Base-by-base conservation (phyloP, 1,284 basidiomycete species). In the Ceratobasidium sp. region DNA sequence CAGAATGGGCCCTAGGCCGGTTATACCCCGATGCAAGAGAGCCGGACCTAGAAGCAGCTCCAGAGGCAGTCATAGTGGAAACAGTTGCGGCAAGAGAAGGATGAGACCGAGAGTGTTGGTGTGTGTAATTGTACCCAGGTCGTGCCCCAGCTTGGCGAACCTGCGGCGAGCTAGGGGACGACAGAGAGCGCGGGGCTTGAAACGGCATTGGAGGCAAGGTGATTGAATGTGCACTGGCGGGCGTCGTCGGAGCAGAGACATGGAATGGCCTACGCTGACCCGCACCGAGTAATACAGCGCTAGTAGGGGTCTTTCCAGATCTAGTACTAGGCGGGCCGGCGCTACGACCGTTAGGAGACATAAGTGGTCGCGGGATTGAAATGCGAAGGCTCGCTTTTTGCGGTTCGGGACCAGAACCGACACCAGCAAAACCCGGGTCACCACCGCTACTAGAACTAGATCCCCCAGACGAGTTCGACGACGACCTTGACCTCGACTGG, bases 381-480 rank as follows among this genome's bases (percentile, higher is more conserved):
- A 57, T 44, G 27, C 24, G 41, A 50, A 60, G 67, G 14, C 1
- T 11, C 2, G 19, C 24, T 45, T 60, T 71, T 29, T 54, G 33
- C 27, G 56, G 15, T 27, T 45, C 56, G 24, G 67, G 19, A 14
- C 67, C 56, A 4, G 67, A 54, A 24, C 67, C 67, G 36, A 71
- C 14, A 1, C 67, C 67, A 7, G 56, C 67, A 60, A 71, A 71
- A 36, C 67, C 56, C 8, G 67, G 41, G 33, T 50, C 33, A 14
- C 54, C 33, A 11, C n/a, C 45, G 45, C 41, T 57, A 36, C 53
- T 24, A 8, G 44, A 59, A 36, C 53, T 24, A 8, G 44, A 59
- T 44, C 54, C 54, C 6, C 19, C 17, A 19, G 67, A 71, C 2
- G 67, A 71, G 22, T 71, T 11, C 1, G 67, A 71, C 29, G 67